Percentiles rank a stretch among this genome's conserved stretches.
phyloP scores from a whole-genome alignment of 495 filamentous ascomycete genomes.

The Pseudotulostoma volvatum region DNA sequence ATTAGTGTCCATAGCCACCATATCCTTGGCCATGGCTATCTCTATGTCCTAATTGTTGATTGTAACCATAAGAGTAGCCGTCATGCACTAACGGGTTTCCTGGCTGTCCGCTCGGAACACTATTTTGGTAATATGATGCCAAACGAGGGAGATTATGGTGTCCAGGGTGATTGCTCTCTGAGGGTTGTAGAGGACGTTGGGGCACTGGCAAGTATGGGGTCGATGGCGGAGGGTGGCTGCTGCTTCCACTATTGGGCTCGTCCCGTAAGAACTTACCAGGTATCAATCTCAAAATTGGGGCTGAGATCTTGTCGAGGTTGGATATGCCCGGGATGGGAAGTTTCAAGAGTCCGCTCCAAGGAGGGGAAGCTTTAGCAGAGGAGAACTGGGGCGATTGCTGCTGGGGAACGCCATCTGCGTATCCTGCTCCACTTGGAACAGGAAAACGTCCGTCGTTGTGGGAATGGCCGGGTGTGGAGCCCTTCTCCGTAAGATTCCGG shows the following conservation, averaged over 20 bases:
- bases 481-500: constrained; percentile 43
- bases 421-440: constrained; percentile 12
- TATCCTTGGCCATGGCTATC: constrained; percentile 3
- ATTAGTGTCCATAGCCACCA: background rate
- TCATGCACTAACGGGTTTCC: too few relatives aligned
- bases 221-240: too few relatives aligned
- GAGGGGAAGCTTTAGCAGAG: constrained; percentile 10
- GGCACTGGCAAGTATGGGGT: too few relatives aligned
- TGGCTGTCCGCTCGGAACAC: too few relatives aligned
- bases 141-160: too few relatives aligned
- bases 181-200: too few relatives aligned
- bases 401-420: too few relatives aligned
- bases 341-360: constrained; percentile 23
- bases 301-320: constrained; percentile 20
- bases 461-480: constrained; percentile 12
- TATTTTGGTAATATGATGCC: too few relatives aligned
- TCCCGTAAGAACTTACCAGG: too few relatives aligned
- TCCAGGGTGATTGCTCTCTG: too few relatives aligned
- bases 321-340: constrained; percentile 30
- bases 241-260: too few relatives aligned
- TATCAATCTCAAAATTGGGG: too few relatives aligned
- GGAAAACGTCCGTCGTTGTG: constrained; percentile 17
- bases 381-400: constrained; percentile 6
- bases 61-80: background rate
- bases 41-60: background rate